Evolutionary conservation across 1,139 yeast genomes (phyloP).

Genomic region (Lodderomyces oxycetoniae): DNA sequence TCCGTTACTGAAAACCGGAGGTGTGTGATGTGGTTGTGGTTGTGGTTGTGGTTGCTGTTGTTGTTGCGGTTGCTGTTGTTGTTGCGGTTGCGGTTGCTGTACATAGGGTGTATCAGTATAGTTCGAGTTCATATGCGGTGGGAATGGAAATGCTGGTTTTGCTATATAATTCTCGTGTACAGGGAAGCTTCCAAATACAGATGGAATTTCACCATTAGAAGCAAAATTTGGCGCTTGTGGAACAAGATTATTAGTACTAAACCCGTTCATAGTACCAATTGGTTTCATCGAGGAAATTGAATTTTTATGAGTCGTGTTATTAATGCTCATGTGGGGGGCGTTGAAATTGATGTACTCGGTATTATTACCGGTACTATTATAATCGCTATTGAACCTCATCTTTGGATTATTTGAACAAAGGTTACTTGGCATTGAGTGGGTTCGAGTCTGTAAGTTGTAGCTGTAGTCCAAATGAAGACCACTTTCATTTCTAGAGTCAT

Average conservation of each 20-base stretch:
- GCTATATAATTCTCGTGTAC: not conserved
- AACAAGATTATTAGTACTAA: not conserved
- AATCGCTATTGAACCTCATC: conserved; percentile 11
- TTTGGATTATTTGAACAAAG: conserved; percentile 7
- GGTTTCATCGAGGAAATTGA: conserved; percentile 9
- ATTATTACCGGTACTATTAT: conserved; percentile 5
- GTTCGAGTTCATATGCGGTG: not conserved
- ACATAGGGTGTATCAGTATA: too few relatives aligned
- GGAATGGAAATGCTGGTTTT: not conserved
- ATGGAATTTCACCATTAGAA: conserved; percentile 1
- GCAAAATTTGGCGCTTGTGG: conserved; percentile 3
- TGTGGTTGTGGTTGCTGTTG: too few relatives aligned
- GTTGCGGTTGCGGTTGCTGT: too few relatives aligned
- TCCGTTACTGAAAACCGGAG: too few relatives aligned
- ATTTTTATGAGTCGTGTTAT: conserved; percentile 7
- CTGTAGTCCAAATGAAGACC: not conserved
- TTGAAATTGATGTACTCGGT: conserved; percentile 6
- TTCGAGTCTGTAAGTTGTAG: conserved; percentile 1
- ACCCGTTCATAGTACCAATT: conserved; percentile 4
- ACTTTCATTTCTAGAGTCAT: conserved; percentile 1
- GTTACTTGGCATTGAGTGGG: conserved; percentile 2
- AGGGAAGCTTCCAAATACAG: not conserved
- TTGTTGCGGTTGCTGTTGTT: too few relatives aligned
- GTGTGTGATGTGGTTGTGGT: too few relatives aligned
- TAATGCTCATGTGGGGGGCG: not conserved